A percentile compares a stretch with the other conserved stretches of the same genome.
Conservation (phyloP, 805 yeast species). For the Ogataea populi-albae region DNA sequence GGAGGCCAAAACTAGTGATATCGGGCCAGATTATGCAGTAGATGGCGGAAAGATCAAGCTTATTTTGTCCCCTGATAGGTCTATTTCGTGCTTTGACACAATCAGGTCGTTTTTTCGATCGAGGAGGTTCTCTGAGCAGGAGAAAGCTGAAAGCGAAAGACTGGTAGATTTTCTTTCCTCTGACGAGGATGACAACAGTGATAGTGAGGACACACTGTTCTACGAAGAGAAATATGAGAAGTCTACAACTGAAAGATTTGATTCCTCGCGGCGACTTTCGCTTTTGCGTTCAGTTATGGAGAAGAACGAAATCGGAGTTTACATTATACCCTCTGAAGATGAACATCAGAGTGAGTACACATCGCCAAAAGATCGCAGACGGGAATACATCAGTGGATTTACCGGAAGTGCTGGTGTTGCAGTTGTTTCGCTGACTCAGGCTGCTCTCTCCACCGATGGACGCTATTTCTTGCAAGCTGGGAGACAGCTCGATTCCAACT, state of each 20-base stretch:
- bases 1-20: conserved; percentile 5
- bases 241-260: conserved; percentile 11
- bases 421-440: conserved; percentile 64
- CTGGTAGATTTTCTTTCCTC: conserved; percentile 1
- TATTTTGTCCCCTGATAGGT: conserved; percentile 18
- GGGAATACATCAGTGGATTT: conserved; percentile 82
- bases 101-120: conserved; percentile 16
- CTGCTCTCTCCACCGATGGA: conserved; percentile 90
- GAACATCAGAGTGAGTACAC: conserved; percentile 94
- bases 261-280: conserved; percentile 37
- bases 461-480: conserved; percentile 91
- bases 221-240: not conserved
- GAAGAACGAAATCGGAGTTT: conserved; percentile 45
- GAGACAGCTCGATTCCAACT: conserved; percentile 72
- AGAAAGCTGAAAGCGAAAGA: not conserved
- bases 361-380: conserved; percentile 72
- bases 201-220: not conserved
- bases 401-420: conserved; percentile 95
- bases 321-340: conserved; percentile 72
- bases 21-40: not conserved
- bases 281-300: conserved; percentile 45
- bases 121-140: not conserved
- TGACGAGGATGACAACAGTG: conserved; percentile 3
- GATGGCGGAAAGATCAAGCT: conserved; percentile 18
- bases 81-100: conserved; percentile 20